A percentile compares a stretch with the other conserved stretches of the same genome.
Conservation (phyloP, 306 rosid genomes). For the Hippophae gyantsensis region DNA sequence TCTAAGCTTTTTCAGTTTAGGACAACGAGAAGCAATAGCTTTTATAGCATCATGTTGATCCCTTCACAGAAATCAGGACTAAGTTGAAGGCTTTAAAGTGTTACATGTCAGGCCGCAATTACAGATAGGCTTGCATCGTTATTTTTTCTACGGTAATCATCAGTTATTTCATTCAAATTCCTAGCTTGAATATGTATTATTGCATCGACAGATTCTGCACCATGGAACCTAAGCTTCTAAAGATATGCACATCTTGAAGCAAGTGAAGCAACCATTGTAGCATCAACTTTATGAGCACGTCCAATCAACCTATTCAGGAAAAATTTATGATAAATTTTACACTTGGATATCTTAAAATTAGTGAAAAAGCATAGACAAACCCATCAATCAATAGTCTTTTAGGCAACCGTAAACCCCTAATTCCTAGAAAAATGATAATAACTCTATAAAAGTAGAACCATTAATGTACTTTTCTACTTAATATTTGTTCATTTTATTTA, state of each 20-base stretch:
- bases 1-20: constrained; percentile 58
- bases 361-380: constrained; percentile 13
- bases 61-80: constrained; percentile 98
- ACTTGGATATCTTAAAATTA: constrained; percentile 37
- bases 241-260: constrained; percentile 80
- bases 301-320: constrained; percentile 33
- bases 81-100: constrained; percentile 91
- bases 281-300: constrained; percentile 86
- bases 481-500: no score
- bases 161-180: constrained; percentile 75
- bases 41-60: constrained; percentile 94
- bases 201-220: constrained; percentile 92
- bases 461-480: no score
- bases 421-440: constrained; percentile 3
- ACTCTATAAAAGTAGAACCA: no score
- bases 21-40: constrained; percentile 77
- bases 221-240: constrained; percentile 91
- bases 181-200: constrained; percentile 73
- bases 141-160: constrained; percentile 90
- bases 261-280: constrained; percentile 68
- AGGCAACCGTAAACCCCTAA: constrained; percentile 52
- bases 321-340: constrained; percentile 19
- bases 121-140: constrained; percentile 95
- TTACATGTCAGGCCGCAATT: constrained; percentile 86
- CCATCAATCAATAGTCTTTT: constrained; percentile 24